Evolutionary conservation across 805 yeast species (phyloP).

Genomic region (Teunomyces aglyptinius): DNA sequence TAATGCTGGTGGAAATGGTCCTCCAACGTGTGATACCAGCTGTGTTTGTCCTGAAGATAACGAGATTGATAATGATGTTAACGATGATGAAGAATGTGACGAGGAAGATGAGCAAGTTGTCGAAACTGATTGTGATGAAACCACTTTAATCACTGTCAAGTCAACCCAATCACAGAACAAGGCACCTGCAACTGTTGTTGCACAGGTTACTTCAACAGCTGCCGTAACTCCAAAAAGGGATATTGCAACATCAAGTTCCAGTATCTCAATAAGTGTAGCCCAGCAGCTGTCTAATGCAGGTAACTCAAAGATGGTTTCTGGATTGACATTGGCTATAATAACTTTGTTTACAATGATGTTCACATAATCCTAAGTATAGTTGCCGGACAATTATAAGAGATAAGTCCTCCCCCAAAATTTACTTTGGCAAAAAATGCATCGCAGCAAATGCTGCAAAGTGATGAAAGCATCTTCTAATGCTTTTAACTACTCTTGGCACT

Average conservation of each 20-base stretch:
- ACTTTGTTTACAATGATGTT: slow-evolving; percentile 12
- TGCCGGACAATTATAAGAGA: slow-evolving; percentile 14
- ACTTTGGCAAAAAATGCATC: slow-evolving; percentile 2
- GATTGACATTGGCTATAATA: slow-evolving; percentile 8
- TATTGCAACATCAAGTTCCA: slow-evolving; percentile 5
- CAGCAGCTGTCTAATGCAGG: slow-evolving; percentile 11
- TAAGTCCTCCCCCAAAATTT: not conserved
- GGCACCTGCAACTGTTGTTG: slow-evolving; percentile 2
- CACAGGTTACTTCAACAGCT: slow-evolving; percentile 5
- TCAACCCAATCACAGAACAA: not conserved
- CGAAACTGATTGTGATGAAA: slow-evolving; percentile 11
- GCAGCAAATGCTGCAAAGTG: slow-evolving; percentile 1
- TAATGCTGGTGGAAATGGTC: slow-evolving; percentile 7
- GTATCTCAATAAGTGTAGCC: not conserved
- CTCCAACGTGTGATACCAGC: slow-evolving; percentile 11
- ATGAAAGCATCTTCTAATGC: not conserved
- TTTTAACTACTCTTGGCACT: not conserved
- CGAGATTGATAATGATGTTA: slow-evolving; percentile 12
- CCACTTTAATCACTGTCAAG: not conserved
- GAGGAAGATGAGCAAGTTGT: slow-evolving; percentile 10
- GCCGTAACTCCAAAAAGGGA: slow-evolving; percentile 3
- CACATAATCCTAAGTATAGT: slow-evolving; percentile 14
- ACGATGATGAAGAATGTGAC: slow-evolving; percentile 15
- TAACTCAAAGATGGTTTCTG: slow-evolving; percentile 4
- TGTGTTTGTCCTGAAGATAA: slow-evolving; percentile 12